phyloP scores from a whole-genome alignment of 2,329 filamentous ascomycete genomes.

The Arthrocladium fulminans region DNA sequence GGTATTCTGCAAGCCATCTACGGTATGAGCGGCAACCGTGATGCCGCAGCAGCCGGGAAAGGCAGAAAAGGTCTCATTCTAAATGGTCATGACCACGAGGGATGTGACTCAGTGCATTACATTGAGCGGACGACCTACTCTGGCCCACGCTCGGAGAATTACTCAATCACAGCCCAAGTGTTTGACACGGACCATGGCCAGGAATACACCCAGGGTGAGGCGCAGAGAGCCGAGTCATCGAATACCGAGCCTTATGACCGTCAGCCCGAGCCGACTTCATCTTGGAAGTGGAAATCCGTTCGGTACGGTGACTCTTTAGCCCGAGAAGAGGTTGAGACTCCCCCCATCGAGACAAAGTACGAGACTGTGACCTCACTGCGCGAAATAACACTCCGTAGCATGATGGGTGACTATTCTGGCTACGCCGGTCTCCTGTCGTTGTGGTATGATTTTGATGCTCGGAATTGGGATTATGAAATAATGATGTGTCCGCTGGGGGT shows the following conservation, averaged over 20 bases:
- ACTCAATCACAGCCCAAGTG: background rate
- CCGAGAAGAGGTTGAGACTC: slow-evolving; percentile 29
- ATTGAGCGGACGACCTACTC: slow-evolving; percentile 35
- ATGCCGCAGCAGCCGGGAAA: slow-evolving; percentile 51
- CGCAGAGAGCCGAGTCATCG: background rate
- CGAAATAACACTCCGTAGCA: slow-evolving; percentile 88
- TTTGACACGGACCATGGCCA: background rate
- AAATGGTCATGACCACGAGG: slow-evolving; percentile 91
- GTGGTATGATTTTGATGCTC: slow-evolving; percentile 69
- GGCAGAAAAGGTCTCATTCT: slow-evolving; percentile 71
- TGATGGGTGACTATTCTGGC: slow-evolving; percentile 96
- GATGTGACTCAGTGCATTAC: slow-evolving; percentile 83
- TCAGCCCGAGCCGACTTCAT: background rate
- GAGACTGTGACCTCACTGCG: slow-evolving; percentile 52
- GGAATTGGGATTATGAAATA: slow-evolving; percentile 78
- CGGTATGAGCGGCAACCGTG: slow-evolving; percentile 58
- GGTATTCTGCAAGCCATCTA: slow-evolving; percentile 79
- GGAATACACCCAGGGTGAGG: background rate
- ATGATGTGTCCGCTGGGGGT: slow-evolving; percentile 67
- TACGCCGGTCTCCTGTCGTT: slow-evolving; percentile 80
- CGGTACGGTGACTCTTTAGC: background rate
- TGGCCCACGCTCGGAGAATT: too few species aligned
- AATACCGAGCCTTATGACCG: too few species aligned
- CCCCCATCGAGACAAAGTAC: slow-evolving; percentile 7
- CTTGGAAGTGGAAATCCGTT: slow-evolving; percentile 7